Conservation (phyloP, 2,329 filamentous ascomycete genomes). For the Aspergillus luchuensis region DNA sequence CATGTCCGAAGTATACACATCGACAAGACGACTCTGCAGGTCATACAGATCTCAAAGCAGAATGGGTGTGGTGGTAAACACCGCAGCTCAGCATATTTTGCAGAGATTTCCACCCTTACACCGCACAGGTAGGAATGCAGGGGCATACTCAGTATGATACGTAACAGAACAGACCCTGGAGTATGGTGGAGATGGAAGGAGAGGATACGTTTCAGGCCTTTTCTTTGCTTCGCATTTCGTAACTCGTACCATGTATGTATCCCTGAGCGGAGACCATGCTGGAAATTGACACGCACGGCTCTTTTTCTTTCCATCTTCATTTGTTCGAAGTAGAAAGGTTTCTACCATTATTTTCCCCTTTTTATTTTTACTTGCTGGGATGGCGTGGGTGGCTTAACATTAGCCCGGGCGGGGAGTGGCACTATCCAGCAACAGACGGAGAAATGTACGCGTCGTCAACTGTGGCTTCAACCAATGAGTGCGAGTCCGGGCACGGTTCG, state of each 20-base stretch:
- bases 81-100: background rate
- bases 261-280: background rate
- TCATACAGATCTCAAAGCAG: too few relatives aligned
- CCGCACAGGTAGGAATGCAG: background rate
- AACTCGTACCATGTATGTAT: too few relatives aligned
- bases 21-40: background rate
- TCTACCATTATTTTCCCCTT: background rate
- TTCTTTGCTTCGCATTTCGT: background rate
- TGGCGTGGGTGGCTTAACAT: constrained; percentile 6
- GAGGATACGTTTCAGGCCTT: background rate
- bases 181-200: background rate
- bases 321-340: background rate
- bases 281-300: background rate
- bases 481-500: constrained; percentile 2
- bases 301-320: background rate
- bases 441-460: constrained; percentile 11
- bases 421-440: constrained; percentile 3
- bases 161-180: background rate
- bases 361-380: background rate
- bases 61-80: background rate
- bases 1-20: background rate
- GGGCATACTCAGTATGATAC: background rate
- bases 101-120: background rate
- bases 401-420: background rate
- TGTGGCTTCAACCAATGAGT: constrained; percentile 5